These are phyloP conservation scores for Betula pendula DNA, from an alignment of 306 rosid genomes.

Conservation along the genomic window DNA sequence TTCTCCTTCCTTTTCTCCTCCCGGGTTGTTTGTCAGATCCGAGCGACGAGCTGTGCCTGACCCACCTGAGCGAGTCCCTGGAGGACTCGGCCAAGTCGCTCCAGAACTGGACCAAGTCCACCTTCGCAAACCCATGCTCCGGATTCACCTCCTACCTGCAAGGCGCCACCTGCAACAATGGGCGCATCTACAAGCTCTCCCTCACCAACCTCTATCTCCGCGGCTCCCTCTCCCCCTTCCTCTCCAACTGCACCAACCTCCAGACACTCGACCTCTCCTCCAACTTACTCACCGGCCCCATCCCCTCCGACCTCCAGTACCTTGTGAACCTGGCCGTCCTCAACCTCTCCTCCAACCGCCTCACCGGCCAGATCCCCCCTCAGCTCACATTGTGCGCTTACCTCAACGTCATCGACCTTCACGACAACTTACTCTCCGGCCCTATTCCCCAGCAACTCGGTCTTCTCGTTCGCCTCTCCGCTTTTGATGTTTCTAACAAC, in stretches of 20 bases:
- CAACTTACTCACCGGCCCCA: constrained; percentile 67
- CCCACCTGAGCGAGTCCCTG: constrained; percentile 60
- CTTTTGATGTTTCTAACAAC: constrained; percentile 85
- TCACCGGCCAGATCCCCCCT: constrained; percentile 69
- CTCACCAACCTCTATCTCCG: constrained; percentile 65
- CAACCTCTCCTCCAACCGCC: constrained; percentile 71
- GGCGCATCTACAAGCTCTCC: constrained; percentile 87
- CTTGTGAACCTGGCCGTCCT: constrained; percentile 84
- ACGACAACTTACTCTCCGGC: constrained; percentile 66
- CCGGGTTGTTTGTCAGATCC: constrained; percentile 61
- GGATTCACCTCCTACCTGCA: constrained; percentile 74
- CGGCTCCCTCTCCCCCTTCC: constrained; percentile 75
- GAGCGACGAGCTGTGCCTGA: constrained; percentile 74
- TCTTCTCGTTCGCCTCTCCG: constrained; percentile 67
- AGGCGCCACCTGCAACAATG: constrained; percentile 91
- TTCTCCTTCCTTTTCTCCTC: constrained; percentile 14
- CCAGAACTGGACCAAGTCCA: constrained; percentile 68
- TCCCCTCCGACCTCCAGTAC: constrained; percentile 76
- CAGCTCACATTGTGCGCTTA: constrained; percentile 93
- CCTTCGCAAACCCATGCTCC: constrained; percentile 72
- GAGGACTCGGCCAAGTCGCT: constrained; percentile 60
- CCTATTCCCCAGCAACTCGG: constrained; percentile 91
- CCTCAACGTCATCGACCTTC: constrained; percentile 88
- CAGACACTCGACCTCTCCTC: constrained; percentile 93
- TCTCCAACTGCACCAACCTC: constrained; percentile 92